Percentiles rank a stretch among this genome's conserved stretches.
phyloP scores from a whole-genome alignment of 2,329 filamentous ascomycete species.

The Leptographium procerum region DNA sequence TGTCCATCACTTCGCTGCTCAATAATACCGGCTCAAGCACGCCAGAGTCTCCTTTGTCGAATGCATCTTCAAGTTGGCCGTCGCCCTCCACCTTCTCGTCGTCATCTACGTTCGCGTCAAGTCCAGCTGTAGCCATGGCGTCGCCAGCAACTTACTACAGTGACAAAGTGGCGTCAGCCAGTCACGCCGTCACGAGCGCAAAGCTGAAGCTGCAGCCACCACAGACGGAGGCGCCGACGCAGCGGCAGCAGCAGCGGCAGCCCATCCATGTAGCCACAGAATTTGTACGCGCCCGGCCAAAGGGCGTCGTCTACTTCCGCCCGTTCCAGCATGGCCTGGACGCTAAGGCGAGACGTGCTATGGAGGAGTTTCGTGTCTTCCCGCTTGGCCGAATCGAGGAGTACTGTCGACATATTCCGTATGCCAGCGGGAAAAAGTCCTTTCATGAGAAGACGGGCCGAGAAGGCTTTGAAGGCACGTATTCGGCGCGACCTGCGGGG shows the following conservation, averaged over 20 bases:
- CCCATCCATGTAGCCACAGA: conserved; percentile 1
- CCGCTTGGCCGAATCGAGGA: conserved; percentile 52
- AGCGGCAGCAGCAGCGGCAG: background rate
- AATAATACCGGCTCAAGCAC: background rate
- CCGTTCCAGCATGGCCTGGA: conserved; percentile 57
- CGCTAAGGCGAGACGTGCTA: conserved; percentile 41
- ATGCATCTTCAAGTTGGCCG: background rate
- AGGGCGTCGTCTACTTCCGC: conserved; percentile 59
- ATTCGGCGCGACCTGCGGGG: background rate
- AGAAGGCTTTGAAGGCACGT: conserved; percentile 75
- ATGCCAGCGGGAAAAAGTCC: conserved; percentile 87
- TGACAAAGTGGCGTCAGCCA: background rate
- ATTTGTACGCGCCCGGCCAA: conserved; percentile 23
- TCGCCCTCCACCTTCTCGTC: background rate
- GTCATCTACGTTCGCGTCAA: background rate
- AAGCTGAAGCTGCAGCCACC: too few species aligned
- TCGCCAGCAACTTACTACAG: background rate
- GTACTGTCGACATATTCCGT: conserved; percentile 70
- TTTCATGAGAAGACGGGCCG: conserved; percentile 79
- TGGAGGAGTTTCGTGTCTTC: conserved; percentile 53
- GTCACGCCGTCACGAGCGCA: background rate
- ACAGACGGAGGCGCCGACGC: too few species aligned
- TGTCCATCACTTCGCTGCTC: background rate
- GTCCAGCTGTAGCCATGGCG: background rate
- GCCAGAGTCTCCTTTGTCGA: background rate